Base-by-base conservation (phyloP, 257 asterid species). In the Nicotiana sylvestris region DNA sequence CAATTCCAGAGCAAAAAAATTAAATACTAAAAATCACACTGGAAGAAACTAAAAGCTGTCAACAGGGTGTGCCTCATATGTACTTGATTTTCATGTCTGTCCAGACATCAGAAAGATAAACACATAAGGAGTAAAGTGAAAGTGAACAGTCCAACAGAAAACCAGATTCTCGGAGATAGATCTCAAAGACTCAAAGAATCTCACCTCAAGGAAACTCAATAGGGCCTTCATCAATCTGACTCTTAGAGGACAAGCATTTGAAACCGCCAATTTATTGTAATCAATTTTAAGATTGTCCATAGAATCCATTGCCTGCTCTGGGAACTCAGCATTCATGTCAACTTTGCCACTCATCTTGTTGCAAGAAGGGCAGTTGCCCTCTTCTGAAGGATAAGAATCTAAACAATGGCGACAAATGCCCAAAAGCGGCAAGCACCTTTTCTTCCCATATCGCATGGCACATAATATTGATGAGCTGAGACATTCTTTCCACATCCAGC, bases 401-500 rank as follows among this genome's bases (percentile, higher is more conserved):
- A 89, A 90, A 88, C 98, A 96, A 76, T 76, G 60, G 81, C 91
- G 86, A 85, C 98, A 96, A 70, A 88, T 82, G 83, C 93, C 92
- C 85, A 94, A 86, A 57, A 96, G 83, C 0, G 91, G 92, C 30
- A 76, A 79, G 83, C 97, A 88, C 87, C 95, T 90, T 81, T 84
- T 88, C 86, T 89, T 89, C 60, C 97, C 97, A 79, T 67, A 83
- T 74, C 86, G 82, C 88, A 90, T 61, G 84, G 93, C 94, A 82
- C 88, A 67, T 76, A 93, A 84, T 53, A 86, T 84, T 11, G 89
- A 82, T 21, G 96, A 80, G 85, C 80, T 90, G 76, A 90, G 89
- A 89, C 97, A 92, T 88, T 91, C 98, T 89, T 91, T 90, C 98
- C 96, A 92, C 88, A 91, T 87, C 99, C 98, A 96, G 82, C 76